A percentile compares a stretch with the other conserved stretches of the same genome.
These are phyloP conservation scores for Acorus calamus DNA, from an alignment of 106 monocot species.

Conservation along the genomic window DNA sequence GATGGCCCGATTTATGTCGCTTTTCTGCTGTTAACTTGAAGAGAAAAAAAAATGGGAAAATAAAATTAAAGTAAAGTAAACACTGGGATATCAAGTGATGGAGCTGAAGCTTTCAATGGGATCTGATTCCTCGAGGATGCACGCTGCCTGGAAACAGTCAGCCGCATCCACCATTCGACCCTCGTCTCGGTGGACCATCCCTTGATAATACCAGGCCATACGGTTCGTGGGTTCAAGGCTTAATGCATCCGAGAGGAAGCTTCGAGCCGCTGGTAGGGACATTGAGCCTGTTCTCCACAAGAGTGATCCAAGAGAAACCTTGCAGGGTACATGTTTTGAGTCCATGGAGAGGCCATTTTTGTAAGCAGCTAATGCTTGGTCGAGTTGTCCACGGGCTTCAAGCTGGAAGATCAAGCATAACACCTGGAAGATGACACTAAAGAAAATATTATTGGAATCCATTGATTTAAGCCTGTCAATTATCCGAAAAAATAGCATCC, in stretches of 20 bases:
- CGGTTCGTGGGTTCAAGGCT: conserved; percentile 61
- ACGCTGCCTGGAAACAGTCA: conserved; percentile 85
- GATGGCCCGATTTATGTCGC: no score
- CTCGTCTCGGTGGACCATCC: conserved; percentile 67
- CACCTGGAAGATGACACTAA: conserved; percentile 38
- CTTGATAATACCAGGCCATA: conserved; percentile 72
- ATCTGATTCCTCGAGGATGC: conserved; percentile 76
- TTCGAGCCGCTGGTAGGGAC: conserved; percentile 41
- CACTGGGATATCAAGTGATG: conserved; percentile 7
- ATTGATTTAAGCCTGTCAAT: no score
- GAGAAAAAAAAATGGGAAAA: not conserved
- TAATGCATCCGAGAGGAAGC: conserved; percentile 78
- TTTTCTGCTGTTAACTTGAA: no score
- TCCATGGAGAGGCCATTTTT: conserved; percentile 50
- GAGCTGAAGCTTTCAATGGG: conserved; percentile 65
- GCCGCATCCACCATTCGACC: conserved; percentile 64
- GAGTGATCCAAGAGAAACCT: conserved; percentile 57
- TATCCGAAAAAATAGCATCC: no score
- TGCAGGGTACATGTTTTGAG: conserved; percentile 38
- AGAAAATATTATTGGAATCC: not conserved
- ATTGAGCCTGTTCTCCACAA: conserved; percentile 58
- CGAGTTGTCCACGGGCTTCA: conserved; percentile 36
- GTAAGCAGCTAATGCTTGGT: conserved; percentile 58
- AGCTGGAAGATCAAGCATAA: no score
- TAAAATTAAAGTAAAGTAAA: not conserved